Evolutionary conservation across 2,329 filamentous ascomycete genomes (phyloP).

Genomic region (Xylaria sp.): DNA sequence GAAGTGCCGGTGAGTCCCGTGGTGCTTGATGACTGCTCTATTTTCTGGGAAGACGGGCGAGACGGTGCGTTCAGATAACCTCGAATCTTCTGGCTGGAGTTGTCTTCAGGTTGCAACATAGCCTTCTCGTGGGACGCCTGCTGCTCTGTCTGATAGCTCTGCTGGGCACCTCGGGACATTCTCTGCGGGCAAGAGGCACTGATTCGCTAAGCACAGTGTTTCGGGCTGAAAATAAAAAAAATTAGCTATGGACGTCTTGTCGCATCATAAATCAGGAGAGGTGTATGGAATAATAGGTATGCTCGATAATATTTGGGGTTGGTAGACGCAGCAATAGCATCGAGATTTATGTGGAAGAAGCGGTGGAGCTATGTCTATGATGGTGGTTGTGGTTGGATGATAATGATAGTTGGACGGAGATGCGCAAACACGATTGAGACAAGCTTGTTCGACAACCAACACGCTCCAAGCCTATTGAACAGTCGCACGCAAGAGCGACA

Average conservation of each 20-base stretch:
- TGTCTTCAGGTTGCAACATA: conserved; percentile 41
- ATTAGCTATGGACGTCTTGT: conserved; percentile 13
- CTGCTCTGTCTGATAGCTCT: conserved; percentile 44
- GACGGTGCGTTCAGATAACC: conserved; percentile 68
- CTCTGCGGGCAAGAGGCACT: conserved; percentile 15
- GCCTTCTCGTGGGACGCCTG: conserved; percentile 44
- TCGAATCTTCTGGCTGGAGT: conserved; percentile 51
- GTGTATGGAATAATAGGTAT: background rate
- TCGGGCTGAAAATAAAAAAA: conserved; percentile 28
- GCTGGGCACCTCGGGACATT: conserved; percentile 47
- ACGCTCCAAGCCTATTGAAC: background rate
- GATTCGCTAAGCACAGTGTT: conserved; percentile 30
- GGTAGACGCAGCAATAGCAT: background rate
- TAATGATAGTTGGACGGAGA: conserved; percentile 2
- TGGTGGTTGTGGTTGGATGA: background rate
- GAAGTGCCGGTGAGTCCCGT: conserved; percentile 70
- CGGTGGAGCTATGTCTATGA: conserved; percentile 14
- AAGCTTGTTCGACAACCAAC: background rate
- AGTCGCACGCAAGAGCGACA: conserved; percentile 1
- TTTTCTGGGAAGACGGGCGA: conserved; percentile 69
- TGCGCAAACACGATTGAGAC: conserved; percentile 19
- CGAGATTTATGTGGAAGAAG: conserved; percentile 5
- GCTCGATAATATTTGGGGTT: background rate
- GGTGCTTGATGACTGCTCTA: conserved; percentile 67
- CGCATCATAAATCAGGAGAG: background rate